Evolutionary conservation across 192 early-diverging fungal genomes (phyloP), one percentile per base, ranked within the genome.

Genomic region (Linnemannia exigua): DNA sequence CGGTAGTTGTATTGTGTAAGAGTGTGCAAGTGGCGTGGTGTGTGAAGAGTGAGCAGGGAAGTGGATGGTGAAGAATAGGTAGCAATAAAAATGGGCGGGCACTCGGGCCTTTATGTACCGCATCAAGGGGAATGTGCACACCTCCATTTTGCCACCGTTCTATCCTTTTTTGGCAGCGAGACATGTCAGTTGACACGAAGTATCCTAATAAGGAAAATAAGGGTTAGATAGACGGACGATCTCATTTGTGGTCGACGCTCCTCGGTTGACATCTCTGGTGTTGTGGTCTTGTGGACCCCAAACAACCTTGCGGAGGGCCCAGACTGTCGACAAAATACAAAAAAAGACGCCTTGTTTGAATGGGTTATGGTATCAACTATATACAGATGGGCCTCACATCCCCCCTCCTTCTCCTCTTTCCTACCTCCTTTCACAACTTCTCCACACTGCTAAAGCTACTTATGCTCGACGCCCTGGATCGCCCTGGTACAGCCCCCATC

Each of bases 381-480:
- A n/a, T n/a, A n/a, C n/a, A n/a, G n/a, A n/a, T n/a, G n/a, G n/a
- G n/a, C n/a, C n/a, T n/a, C n/a, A n/a, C n/a, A n/a, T n/a, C n/a
- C n/a, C n/a, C 35, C 33, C 15, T 33, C 1, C 33, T 68, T 16
- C 28, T 12, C 25, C 38, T 44, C 58, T 61, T 6, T 11, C 31
- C n/a, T 19, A 81, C 41, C 41, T 9, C 9, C 41, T 9, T 44
- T 44, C 41, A 44, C 28, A 63, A 41, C 51, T 81, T 81, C 44
- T 81, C 80, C 9, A 17, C 48, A 47, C 80, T 82, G 41, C 70
- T 66, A 22, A 76, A 70, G 31, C 80, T 81, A 33, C 73, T 37
- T 3, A 82, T 72, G 44, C 80, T 82, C 28, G 80, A 82, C 0
- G 74, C 54, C 19, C 80, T 58, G n/a, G 80, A 82, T 12, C 80